Conservation (phyloP, 1,284 basidiomycete species). For the Moniliella sp. region DNA sequence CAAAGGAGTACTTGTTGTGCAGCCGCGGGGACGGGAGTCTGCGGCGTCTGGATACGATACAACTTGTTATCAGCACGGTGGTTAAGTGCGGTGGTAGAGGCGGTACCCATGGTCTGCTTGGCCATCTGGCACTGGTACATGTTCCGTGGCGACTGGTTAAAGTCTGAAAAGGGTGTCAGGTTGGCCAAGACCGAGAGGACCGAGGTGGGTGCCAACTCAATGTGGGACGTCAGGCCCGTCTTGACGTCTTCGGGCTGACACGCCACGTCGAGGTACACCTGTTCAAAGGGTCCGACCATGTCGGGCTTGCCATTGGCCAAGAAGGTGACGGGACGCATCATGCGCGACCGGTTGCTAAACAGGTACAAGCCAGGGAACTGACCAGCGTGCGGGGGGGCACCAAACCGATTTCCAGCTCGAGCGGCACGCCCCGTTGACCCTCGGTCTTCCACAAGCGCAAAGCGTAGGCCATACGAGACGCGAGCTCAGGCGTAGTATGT, state of each 20-base stretch:
- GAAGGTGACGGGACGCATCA: conserved; percentile 96
- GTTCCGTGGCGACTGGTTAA: conserved; percentile 55
- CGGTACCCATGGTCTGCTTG: conserved; percentile 99
- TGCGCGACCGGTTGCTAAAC: conserved; percentile 65
- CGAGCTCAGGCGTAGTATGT: conserved; percentile 61
- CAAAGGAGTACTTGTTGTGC: conserved; percentile 93
- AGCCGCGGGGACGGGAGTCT: conserved; percentile 78
- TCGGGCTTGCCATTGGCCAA: conserved; percentile 65
- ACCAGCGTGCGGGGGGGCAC: conserved; percentile 75
- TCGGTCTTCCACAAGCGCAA: conserved; percentile 92
- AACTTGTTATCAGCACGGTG: conserved; percentile 96
- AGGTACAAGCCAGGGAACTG: conserved; percentile 92
- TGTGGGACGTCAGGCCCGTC: conserved; percentile 52
- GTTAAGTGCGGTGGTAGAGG: conserved; percentile 65
- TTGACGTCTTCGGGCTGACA: conserved; percentile 75
- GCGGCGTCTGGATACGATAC: conserved; percentile 80
- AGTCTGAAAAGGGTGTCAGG: conserved; percentile 57
- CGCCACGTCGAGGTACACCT: conserved; percentile 97
- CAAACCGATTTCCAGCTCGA: conserved; percentile 84
- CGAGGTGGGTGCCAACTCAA: conserved; percentile 82
- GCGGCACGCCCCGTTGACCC: conserved; percentile 50
- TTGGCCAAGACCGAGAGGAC: conserved; percentile 60
- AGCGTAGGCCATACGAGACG: conserved; percentile 56
- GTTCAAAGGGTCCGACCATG: conserved; percentile 85
- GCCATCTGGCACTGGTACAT: conserved; percentile 71